These are phyloP conservation scores for Rubus idaeus DNA, from an alignment of 306 rosid genomes.

Conservation along the genomic window DNA sequence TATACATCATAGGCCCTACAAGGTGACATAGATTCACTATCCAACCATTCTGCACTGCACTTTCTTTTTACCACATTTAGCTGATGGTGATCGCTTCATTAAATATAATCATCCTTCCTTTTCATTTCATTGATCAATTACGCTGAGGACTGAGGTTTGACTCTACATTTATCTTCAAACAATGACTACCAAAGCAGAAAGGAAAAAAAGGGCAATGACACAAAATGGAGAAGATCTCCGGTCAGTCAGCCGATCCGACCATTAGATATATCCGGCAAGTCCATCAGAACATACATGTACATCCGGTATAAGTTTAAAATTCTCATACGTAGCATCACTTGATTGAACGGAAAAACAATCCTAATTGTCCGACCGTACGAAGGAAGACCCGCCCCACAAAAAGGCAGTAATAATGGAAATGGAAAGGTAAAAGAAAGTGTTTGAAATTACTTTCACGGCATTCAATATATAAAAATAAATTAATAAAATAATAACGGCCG, in stretches of 20 bases:
- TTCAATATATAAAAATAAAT: background rate
- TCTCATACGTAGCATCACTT: too few species aligned
- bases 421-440: background rate
- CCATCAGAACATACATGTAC: too few species aligned
- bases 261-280: too few species aligned
- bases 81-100: background rate
- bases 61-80: background rate
- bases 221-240: too few species aligned
- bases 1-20: background rate
- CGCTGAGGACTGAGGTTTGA: background rate
- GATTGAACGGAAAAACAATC: background rate
- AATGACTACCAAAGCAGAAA: background rate
- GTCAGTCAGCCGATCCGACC: too few species aligned
- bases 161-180: background rate
- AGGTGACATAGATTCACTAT: conserved; percentile 5
- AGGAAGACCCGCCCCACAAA: background rate
- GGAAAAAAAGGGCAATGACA: background rate
- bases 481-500: conserved; percentile 9
- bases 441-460: background rate
- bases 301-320: too few species aligned
- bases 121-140: background rate
- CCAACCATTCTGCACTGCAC: background rate
- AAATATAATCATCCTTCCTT: background rate
- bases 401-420: background rate
- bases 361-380: background rate